Evolutionary conservation across 2,329 filamentous ascomycete species (phyloP).

Genomic region (Aspergillus thermomutatus): DNA sequence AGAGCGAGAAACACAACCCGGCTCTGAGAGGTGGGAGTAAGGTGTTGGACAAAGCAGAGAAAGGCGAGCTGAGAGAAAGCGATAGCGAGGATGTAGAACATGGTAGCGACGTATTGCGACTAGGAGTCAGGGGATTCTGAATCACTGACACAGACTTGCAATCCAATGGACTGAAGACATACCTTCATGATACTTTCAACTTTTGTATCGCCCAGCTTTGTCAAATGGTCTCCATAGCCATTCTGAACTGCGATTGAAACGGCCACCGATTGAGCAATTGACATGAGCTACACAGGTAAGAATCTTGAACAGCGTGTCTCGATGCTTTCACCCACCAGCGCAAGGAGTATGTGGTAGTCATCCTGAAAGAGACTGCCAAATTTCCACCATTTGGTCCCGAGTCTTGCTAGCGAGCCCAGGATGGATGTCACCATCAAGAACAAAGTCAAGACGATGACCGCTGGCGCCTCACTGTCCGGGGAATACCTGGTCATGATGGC

Average conservation of each 20-base stretch:
- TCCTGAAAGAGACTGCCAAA: constrained; percentile 21
- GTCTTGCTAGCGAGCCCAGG: constrained; percentile 20
- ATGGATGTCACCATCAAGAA: constrained; percentile 24
- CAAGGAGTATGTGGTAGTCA: constrained; percentile 19
- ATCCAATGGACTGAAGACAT: not conserved
- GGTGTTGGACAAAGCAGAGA: constrained; percentile 20
- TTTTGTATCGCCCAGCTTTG: constrained; percentile 6
- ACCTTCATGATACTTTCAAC: constrained; percentile 20
- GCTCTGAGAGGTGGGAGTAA: constrained; percentile 19
- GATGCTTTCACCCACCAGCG: constrained; percentile 14
- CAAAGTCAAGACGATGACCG: constrained; percentile 25
- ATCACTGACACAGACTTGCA: not conserved
- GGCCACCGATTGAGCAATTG: constrained; percentile 18
- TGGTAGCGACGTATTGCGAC: constrained; percentile 20
- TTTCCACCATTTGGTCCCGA: constrained; percentile 24
- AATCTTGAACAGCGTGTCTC: not conserved
- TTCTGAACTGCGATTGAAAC: constrained; percentile 19
- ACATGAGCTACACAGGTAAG: constrained; percentile 2
- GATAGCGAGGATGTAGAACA: constrained; percentile 22
- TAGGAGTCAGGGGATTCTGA: not conserved
- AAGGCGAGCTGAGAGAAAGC: constrained; percentile 24
- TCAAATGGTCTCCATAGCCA: constrained; percentile 21
- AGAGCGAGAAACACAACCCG: constrained; percentile 14
- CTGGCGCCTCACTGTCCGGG: constrained; percentile 9
- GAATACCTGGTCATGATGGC: not conserved